Percentiles rank a stretch among this genome's conserved stretches.
Conservation (phyloP, 495 filamentous ascomycete genomes). For the Hypomontagnella submonticulosa region DNA sequence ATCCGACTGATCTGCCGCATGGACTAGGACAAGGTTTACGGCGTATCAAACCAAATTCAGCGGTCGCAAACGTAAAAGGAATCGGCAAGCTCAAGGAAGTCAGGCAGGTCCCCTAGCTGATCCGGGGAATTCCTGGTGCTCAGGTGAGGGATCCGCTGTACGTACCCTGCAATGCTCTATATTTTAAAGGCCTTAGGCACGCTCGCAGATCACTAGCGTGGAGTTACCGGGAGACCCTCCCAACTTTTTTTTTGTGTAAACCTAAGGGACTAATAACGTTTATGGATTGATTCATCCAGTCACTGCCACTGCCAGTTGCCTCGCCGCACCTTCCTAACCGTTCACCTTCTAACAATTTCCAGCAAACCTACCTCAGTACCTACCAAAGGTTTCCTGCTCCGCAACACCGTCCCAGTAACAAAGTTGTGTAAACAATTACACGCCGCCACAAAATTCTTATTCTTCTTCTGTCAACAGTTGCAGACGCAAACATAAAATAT, state of each 20-base stretch:
- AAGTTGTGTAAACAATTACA: no score
- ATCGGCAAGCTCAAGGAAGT: neutral
- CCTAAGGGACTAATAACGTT: neutral
- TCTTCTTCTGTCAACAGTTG: slow-evolving; percentile 1
- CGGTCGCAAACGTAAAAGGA: slow-evolving; percentile 28
- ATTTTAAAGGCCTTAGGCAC: slow-evolving; percentile 27
- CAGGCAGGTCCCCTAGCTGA: slow-evolving; percentile 36
- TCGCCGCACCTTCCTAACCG: slow-evolving; percentile 1
- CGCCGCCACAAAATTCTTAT: no score
- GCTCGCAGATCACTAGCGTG: slow-evolving; percentile 37
- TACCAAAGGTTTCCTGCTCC: neutral
- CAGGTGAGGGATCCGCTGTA: slow-evolving; percentile 17
- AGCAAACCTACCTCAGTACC: neutral
- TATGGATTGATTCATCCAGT: no score
- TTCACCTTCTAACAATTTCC: neutral
- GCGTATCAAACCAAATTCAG: slow-evolving; percentile 26
- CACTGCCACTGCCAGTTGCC: slow-evolving; percentile 1
- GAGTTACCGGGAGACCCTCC: slow-evolving; percentile 19
- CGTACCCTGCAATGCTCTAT: neutral
- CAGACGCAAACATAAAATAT: slow-evolving; percentile 13
- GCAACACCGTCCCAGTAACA: no score
- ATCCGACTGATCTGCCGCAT: slow-evolving; percentile 40
- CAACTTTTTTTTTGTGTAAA: slow-evolving; percentile 13
- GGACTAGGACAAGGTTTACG: slow-evolving; percentile 30
- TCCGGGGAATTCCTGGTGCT: slow-evolving; percentile 32